These are phyloP conservation scores for Lipomyces orientalis DNA, from an alignment of 805 yeast species.

Conservation along the genomic window DNA sequence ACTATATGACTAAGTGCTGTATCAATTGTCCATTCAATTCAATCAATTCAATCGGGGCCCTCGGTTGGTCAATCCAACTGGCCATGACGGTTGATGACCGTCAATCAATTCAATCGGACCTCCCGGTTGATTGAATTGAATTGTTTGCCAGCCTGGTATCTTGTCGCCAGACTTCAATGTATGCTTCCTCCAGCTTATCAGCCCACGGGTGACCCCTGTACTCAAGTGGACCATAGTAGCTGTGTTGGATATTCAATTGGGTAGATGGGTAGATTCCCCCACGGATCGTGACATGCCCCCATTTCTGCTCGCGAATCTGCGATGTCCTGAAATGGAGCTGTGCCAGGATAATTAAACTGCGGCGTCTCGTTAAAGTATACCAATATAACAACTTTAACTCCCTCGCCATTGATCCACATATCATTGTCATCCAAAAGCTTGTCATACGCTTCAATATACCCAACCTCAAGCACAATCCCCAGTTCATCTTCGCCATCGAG, in stretches of 20 bases:
- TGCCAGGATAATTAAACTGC: neutral
- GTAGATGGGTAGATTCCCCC: neutral
- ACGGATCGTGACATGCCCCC: neutral
- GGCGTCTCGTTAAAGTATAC: neutral
- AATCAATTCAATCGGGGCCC: too few relatives aligned
- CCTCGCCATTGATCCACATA: neutral
- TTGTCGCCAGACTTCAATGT: constrained; percentile 8
- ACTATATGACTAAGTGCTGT: too few relatives aligned
- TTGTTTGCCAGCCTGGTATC: too few relatives aligned
- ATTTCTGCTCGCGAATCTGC: neutral
- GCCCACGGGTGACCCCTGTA: too few relatives aligned
- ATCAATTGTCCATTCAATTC: too few relatives aligned
- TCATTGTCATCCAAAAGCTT: neutral
- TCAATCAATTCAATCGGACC: too few relatives aligned
- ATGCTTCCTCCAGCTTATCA: neutral
- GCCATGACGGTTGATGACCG: too few relatives aligned
- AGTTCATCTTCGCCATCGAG: too few relatives aligned
- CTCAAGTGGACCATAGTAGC: neutral
- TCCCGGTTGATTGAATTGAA: too few relatives aligned
- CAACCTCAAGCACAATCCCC: neutral
- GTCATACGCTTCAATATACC: too few relatives aligned
- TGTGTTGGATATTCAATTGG: neutral
- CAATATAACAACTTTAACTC: neutral
- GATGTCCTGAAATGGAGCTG: neutral
- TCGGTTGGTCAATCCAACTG: too few relatives aligned